These are phyloP conservation scores for Cryptomeria japonica DNA, from an alignment of 75 land plant species.

Conservation along the genomic window DNA sequence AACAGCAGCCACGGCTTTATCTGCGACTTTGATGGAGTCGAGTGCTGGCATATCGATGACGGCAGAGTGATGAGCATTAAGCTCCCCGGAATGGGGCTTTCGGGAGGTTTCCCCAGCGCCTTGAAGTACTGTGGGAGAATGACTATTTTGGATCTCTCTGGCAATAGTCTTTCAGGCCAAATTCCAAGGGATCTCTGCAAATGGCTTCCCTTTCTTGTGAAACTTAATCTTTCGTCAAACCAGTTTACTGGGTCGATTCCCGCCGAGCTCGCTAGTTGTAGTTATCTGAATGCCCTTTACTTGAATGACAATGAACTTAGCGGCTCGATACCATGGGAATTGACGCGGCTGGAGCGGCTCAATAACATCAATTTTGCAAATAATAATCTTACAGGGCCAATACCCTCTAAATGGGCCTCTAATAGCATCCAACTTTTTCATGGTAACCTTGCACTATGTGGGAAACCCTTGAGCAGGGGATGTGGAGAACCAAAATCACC, in stretches of 20 bases:
- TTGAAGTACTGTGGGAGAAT: too few relatives aligned
- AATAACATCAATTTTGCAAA: conserved; percentile 45
- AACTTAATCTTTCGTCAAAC: conserved; percentile 72
- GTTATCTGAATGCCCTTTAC: conserved; percentile 29
- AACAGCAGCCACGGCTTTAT: too few relatives aligned
- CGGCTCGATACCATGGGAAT: too few relatives aligned
- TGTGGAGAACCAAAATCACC: conserved; percentile 3
- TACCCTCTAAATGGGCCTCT: conserved; percentile 51
- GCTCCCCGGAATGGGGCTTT: conserved; percentile 63
- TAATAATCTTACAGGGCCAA: conserved; percentile 58
- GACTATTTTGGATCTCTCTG: too few relatives aligned
- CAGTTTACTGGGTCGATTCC: conserved; percentile 70
- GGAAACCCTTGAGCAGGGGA: conserved; percentile 40
- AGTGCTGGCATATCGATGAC: conserved; percentile 27
- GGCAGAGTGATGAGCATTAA: conserved; percentile 56
- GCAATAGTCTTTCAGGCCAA: conserved; percentile 54
- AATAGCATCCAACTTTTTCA: conserved; percentile 15
- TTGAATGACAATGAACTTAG: too few relatives aligned
- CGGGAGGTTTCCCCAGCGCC: conserved; percentile 6
- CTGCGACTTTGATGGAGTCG: too few relatives aligned
- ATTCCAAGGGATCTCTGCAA: conserved; percentile 55
- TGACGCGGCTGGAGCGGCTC: conserved; percentile 15
- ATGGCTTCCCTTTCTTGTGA: conserved; percentile 36
- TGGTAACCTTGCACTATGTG: conserved; percentile 74
- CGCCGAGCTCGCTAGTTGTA: conserved; percentile 25